These are phyloP conservation scores for Zymoseptoria passerinii DNA, from an alignment of 2,329 filamentous ascomycete genomes.

Conservation along the genomic window DNA sequence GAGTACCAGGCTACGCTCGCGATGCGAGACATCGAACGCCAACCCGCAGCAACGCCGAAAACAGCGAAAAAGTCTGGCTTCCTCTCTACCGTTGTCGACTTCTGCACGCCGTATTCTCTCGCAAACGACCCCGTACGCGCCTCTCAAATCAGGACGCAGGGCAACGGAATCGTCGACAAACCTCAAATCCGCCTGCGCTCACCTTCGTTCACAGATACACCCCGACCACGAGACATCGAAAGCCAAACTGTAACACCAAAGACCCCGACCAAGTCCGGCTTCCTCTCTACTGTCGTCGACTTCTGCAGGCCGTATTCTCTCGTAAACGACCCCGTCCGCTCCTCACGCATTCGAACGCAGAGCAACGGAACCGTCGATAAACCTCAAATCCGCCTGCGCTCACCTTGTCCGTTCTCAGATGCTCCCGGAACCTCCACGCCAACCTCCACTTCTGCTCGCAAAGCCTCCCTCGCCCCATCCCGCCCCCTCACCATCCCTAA, in stretches of 20 bases:
- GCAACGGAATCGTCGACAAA: not conserved
- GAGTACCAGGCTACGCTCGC: too few species aligned
- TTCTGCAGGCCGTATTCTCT: not conserved
- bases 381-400: not conserved
- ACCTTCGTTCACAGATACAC: not conserved
- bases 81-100: not conserved
- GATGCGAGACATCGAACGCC: too few species aligned
- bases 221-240: not conserved
- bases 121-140: too few species aligned
- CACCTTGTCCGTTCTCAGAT: not conserved
- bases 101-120: not conserved
- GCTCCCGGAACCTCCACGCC: not conserved
- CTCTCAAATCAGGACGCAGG: not conserved
- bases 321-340: not conserved
- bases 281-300: not conserved
- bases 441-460: not conserved
- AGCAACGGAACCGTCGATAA: not conserved
- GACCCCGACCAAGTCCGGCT: not conserved
- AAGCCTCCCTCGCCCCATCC: not conserved
- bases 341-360: not conserved
- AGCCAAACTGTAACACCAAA: not conserved
- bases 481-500: not conserved
- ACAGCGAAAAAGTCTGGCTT: not conserved
- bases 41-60: too few species aligned
- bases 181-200: not conserved